phyloP scores from a whole-genome alignment of 352 stramenopile species.

The Thalassiosira hispida region DNA sequence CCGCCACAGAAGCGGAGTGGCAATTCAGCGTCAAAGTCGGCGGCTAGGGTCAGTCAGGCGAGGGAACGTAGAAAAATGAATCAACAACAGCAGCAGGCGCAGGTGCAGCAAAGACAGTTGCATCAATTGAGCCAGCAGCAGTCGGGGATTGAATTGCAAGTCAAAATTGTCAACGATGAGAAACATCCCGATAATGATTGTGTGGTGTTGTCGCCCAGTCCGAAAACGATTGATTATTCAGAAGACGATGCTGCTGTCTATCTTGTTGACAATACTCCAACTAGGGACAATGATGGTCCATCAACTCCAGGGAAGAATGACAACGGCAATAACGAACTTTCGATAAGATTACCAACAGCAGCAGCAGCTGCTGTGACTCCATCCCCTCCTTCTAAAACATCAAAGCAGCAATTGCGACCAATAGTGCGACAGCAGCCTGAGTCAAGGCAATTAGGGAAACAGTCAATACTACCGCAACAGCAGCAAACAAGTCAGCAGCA shows the following conservation, averaged over 20 bases:
- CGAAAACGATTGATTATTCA: too few species aligned
- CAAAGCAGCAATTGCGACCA: slow-evolving; percentile 1
- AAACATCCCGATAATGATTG: too few species aligned
- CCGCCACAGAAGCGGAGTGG: slow-evolving; percentile 30
- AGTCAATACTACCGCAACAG: not conserved
- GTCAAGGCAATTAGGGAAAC: not conserved
- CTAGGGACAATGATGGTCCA: too few species aligned
- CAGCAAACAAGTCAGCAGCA: slow-evolving; percentile 4
- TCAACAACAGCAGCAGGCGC: not conserved
- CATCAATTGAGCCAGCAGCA: not conserved
- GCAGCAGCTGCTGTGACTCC: slow-evolving; percentile 3
- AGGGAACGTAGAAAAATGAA: slow-evolving; percentile 10
- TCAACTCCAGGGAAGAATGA: not conserved
- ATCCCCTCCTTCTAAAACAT: not conserved
- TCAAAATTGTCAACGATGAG: not conserved
- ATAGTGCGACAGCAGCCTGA: not conserved
- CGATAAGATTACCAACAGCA: not conserved
- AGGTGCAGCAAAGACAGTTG: not conserved
- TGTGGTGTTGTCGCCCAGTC: too few species aligned
- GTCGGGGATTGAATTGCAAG: not conserved
- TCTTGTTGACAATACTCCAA: too few species aligned
- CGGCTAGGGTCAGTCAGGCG: not conserved
- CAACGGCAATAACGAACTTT: not conserved
- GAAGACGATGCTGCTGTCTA: too few species aligned
- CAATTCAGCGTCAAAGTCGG: not conserved